These are phyloP conservation scores for Cylindrotheca closterium DNA, from an alignment of 108 stramenopile genomes.

Conservation along the genomic window DNA sequence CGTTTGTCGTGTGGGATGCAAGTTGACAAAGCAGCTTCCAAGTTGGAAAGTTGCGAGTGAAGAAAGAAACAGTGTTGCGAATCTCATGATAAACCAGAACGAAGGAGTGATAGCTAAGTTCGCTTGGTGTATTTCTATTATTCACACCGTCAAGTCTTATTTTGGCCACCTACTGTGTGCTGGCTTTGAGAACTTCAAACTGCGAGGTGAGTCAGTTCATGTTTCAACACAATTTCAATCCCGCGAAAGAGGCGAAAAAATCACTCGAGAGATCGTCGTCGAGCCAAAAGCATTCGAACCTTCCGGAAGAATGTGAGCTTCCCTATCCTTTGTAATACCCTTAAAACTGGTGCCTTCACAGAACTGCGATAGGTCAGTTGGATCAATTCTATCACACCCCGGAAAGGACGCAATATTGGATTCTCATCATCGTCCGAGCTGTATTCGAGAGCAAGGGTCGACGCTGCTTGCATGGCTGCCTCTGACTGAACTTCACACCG, in stretches of 20 bases:
- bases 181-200: no score
- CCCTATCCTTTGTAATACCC: constrained; percentile 20
- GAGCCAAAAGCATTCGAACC: no score
- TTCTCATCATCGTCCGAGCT: constrained; percentile 49
- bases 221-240: no score
- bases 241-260: no score
- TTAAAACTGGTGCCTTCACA: constrained; percentile 23
- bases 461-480: constrained; percentile 80
- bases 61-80: background rate
- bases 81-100: background rate
- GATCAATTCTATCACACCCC: constrained; percentile 67
- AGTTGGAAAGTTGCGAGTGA: background rate
- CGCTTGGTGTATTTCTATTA: no score
- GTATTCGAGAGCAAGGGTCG: constrained; percentile 79
- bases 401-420: constrained; percentile 71
- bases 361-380: constrained; percentile 33
- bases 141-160: no score
- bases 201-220: no score
- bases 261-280: no score
- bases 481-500: constrained; percentile 85
- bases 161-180: no score
- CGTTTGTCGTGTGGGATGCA: background rate
- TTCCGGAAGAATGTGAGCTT: no score
- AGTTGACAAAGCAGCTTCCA: background rate
- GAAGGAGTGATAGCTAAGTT: no score